phyloP scores from a whole-genome alignment of 2,329 filamentous ascomycete species.

The Teratosphaeria epicoccoides region DNA sequence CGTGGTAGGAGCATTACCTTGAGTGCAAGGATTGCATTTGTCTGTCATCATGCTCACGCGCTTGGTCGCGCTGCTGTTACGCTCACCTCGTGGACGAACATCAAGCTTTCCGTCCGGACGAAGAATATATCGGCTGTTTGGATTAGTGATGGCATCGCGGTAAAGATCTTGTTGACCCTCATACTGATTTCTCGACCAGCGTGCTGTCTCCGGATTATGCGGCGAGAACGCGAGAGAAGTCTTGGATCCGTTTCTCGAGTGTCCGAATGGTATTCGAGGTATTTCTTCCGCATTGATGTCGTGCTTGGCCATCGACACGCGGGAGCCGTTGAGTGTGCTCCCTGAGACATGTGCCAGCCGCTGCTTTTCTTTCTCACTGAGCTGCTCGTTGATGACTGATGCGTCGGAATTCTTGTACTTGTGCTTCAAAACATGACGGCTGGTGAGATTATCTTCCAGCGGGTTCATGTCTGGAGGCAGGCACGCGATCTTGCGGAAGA shows the following conservation, averaged over 20 bases:
- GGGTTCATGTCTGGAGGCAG: slow-evolving; percentile 95
- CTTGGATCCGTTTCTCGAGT: slow-evolving; percentile 58
- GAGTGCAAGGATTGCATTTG: neutral
- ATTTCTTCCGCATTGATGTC: slow-evolving; percentile 19
- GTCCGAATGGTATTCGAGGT: slow-evolving; percentile 62
- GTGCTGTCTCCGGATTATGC: slow-evolving; percentile 40
- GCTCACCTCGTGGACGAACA: slow-evolving; percentile 5
- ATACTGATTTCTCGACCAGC: slow-evolving; percentile 45
- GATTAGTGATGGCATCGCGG: slow-evolving; percentile 22
- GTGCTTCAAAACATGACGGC: slow-evolving; percentile 45
- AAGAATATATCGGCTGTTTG: slow-evolving; percentile 28
- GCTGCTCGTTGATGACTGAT: slow-evolving; percentile 33
- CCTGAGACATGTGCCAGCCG: slow-evolving; percentile 43
- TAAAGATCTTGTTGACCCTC: slow-evolving; percentile 35
- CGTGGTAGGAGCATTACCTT: neutral
- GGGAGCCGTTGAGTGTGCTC: slow-evolving; percentile 31
- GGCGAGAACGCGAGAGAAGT: slow-evolving; percentile 44
- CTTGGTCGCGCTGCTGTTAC: slow-evolving; percentile 1
- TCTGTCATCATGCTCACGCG: neutral
- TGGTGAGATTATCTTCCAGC: slow-evolving; percentile 73
- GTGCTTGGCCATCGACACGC: slow-evolving; percentile 27
- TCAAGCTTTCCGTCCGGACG: slow-evolving; percentile 9
- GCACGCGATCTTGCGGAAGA: slow-evolving; percentile 70
- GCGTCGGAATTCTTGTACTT: slow-evolving; percentile 59
- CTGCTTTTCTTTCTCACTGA: slow-evolving; percentile 33